Evolutionary conservation across 2,329 filamentous ascomycete genomes (phyloP).

Genomic region (Talaromyces sp.): DNA sequence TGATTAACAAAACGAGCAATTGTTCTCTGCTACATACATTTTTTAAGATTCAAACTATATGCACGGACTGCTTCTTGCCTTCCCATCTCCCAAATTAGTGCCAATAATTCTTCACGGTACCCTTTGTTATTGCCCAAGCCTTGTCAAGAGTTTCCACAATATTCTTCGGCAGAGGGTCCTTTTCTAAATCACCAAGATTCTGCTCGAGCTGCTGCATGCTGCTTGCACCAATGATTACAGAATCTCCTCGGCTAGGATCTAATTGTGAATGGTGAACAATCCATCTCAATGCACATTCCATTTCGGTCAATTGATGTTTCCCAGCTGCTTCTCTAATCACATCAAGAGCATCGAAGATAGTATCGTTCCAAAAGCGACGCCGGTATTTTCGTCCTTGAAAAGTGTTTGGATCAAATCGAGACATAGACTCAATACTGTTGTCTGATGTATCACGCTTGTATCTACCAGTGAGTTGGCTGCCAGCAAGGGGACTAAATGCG

Average conservation of each 20-base stretch:
- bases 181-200: conserved; percentile 41
- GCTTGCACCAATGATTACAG: conserved; percentile 42
- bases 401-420: background rate
- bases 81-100: background rate
- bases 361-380: conserved; percentile 35
- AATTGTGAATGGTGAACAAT: conserved; percentile 18
- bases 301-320: conserved; percentile 28
- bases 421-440: conserved; percentile 31
- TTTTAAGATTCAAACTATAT: background rate
- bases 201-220: conserved; percentile 38
- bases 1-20: background rate
- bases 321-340: conserved; percentile 35
- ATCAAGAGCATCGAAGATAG: conserved; percentile 47
- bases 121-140: conserved; percentile 1
- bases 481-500: conserved; percentile 46
- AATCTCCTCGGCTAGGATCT: conserved; percentile 29
- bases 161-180: conserved; percentile 41
- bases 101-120: background rate
- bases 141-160: conserved; percentile 40
- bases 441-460: conserved; percentile 36
- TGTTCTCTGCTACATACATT: too few relatives aligned
- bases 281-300: conserved; percentile 32
- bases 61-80: background rate
- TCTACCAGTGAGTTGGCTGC: conserved; percentile 44
- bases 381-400: background rate